Base-by-base conservation (phyloP, 2,329 filamentous ascomycete species). In the Botrytis tulipae region DNA sequence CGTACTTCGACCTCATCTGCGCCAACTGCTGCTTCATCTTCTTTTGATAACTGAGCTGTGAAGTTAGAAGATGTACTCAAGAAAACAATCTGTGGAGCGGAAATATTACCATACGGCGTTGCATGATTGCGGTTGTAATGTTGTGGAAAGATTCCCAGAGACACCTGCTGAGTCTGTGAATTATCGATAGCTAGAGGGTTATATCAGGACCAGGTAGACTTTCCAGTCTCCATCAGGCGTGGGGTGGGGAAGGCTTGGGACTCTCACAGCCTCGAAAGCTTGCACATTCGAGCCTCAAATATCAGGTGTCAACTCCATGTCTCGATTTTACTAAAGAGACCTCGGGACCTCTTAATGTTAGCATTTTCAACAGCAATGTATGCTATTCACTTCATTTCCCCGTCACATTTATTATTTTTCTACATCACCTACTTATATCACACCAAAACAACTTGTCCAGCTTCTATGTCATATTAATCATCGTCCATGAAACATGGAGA, bases 1-100 rank as follows among this genome's bases (percentile, higher is more conserved):
- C 96, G 93, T 74, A 99, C 96, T 83, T 98, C 93, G 79, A 94
- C 92, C 82, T 99, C 96, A 77, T 96, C 92, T 75, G 89, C 88
- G 70, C 87, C 87, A 32, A 90, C 86, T 74, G 90, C 82, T 73
- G 86, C 91, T 84, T 99, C 96, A 80, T 98, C 95, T 82, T 97
- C 95, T 82, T 94, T 97, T 63, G 93, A 94, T 78, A 99, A 92
- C 96, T 81, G 57, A n/a, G 61, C 22, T 44, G 22, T 46, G 12
- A 70, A 35, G 10, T 29, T 46, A 54, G 48, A 22, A 62, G 20
- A 35, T 73, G 29, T 40, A 4, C 10, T n/a, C 32, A 32, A 9
- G 37, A 25, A 32, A 20, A 51, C 18, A 44, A 46, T 20, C 37
- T 18, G 20, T 29, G 14, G 59, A 46, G 51, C 51, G 59, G 40